Evolutionary conservation across 805 yeast genomes (phyloP), one percentile per base, ranked within the genome.

Genomic region (Maudiozyma bulderi): DNA sequence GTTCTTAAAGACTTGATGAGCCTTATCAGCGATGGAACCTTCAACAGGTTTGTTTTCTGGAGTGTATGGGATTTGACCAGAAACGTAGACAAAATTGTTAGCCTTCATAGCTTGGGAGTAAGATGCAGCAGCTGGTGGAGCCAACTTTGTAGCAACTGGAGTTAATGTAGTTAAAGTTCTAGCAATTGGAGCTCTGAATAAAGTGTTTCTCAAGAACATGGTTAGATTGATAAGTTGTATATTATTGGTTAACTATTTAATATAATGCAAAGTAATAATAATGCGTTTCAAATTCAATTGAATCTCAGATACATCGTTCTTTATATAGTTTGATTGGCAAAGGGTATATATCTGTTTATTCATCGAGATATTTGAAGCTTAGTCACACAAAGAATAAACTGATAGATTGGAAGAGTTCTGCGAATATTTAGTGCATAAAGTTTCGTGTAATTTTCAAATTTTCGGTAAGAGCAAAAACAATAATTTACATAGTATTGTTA

Each of bases 111-210:
- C 98, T 70, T 91, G 98, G 32, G 95, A 86, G 69, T 91, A 91
- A 9, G 96, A 81, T 40, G 96, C 97, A 40, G 95, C 96, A 52
- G 98, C 95, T 50, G 95, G 88, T 57, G 98, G 97, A 35, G 96
- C 96, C 56, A 73, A 73, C 55, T 80, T 75, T 46, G 95, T 82
- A 57, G 77, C 73, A 50, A 87, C 84, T 76, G 74, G 64, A 28
- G 65, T 60, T 46, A 60, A 50, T 20, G 55, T 52, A 30, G 44
- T 44, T 31, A 52, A 32, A 30, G 49, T 31, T 48, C 55, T 58
- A 13, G 49, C 42, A 41, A 55, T 46, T 54, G 57, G 51, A 11
- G 56, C 47, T 48, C 52, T 57, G 28, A 52, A 40, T 34, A 56
- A 32, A 34, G 51, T 48, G 49, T 51, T 56, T 52, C 60, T 57